Percentiles rank a stretch among this genome's conserved stretches.
Evolutionary conservation across 2,329 filamentous ascomycete species (phyloP).

Genomic region (Aschersonia sp.): DNA sequence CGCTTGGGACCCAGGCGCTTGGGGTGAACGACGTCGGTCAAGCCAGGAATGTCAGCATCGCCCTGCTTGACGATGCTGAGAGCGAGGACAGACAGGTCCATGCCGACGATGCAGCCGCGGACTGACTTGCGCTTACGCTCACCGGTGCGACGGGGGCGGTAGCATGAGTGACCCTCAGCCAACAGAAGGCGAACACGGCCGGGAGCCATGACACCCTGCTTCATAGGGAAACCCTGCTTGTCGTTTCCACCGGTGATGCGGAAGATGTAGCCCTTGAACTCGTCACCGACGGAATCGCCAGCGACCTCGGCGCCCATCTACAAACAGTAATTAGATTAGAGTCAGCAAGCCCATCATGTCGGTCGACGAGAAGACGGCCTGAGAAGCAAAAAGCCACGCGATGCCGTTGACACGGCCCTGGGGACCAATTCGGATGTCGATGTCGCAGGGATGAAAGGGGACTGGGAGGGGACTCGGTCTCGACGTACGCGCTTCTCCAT

Average conservation of each 20-base stretch:
- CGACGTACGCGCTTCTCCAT: conserved; percentile 84
- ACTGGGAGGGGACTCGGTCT: conserved; percentile 1
- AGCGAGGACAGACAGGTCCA: conserved; percentile 88
- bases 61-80: conserved; percentile 97
- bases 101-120: conserved; percentile 95
- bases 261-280: conserved; percentile 99
- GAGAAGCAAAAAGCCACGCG: no score
- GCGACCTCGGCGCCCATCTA: conserved; percentile 84
- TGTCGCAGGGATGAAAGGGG: not conserved
- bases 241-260: conserved; percentile 99
- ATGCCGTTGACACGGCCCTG: not conserved
- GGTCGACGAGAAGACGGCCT: no score
- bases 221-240: conserved; percentile 99
- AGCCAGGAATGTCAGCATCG: conserved; percentile 80
- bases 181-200: conserved; percentile 97
- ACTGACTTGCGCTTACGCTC: conserved; percentile 99
- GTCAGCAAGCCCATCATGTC: not conserved
- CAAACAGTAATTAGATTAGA: not conserved
- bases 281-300: conserved; percentile 90
- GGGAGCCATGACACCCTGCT: conserved; percentile 99
- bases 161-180: conserved; percentile 95
- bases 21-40: conserved; percentile 96
- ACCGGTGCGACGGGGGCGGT: conserved; percentile 91
- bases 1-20: conserved; percentile 99
- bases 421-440: not conserved